These are phyloP conservation scores for Boletellus deceptivus DNA, from an alignment of 1,284 basidiomycete species.

Conservation along the genomic window DNA sequence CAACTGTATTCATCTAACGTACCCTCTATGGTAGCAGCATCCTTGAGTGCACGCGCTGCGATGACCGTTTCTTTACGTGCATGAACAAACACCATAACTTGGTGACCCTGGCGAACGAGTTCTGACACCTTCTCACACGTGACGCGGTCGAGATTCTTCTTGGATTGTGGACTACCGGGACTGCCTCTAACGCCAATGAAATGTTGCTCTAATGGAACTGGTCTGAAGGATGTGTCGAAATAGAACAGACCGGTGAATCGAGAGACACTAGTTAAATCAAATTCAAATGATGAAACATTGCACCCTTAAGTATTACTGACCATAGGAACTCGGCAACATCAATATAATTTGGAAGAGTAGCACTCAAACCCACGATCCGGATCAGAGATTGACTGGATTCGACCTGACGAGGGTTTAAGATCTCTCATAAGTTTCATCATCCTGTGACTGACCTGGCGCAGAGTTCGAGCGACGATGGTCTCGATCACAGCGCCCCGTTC, in stretches of 20 bases:
- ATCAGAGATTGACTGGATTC: slow-evolving; percentile 97
- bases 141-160: slow-evolving; percentile 86
- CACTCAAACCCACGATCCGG: slow-evolving; percentile 97
- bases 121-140: slow-evolving; percentile 90
- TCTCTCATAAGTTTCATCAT: neutral
- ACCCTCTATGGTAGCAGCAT: slow-evolving; percentile 77
- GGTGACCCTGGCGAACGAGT: slow-evolving; percentile 85
- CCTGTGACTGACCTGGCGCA: slow-evolving; percentile 67
- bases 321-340: slow-evolving; percentile 96
- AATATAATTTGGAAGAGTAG: slow-evolving; percentile 95
- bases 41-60: slow-evolving; percentile 82
- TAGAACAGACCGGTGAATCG: slow-evolving; percentile 92
- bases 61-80: slow-evolving; percentile 99
- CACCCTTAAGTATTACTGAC: slow-evolving; percentile 38
- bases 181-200: slow-evolving; percentile 97
- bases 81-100: slow-evolving; percentile 99
- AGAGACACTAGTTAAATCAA: slow-evolving; percentile 64
- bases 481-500: slow-evolving; percentile 98
- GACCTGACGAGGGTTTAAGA: slow-evolving; percentile 51
- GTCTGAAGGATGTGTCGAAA: slow-evolving; percentile 97
- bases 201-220: slow-evolving; percentile 96
- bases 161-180: slow-evolving; percentile 69
- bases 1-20: slow-evolving; percentile 78
- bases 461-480: slow-evolving; percentile 94
- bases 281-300: slow-evolving; percentile 3